Percentiles rank a stretch among this genome's conserved stretches.
These are phyloP conservation scores for Psophocarpus tetragonolobus DNA, from an alignment of 306 rosid species.

Conservation along the genomic window DNA sequence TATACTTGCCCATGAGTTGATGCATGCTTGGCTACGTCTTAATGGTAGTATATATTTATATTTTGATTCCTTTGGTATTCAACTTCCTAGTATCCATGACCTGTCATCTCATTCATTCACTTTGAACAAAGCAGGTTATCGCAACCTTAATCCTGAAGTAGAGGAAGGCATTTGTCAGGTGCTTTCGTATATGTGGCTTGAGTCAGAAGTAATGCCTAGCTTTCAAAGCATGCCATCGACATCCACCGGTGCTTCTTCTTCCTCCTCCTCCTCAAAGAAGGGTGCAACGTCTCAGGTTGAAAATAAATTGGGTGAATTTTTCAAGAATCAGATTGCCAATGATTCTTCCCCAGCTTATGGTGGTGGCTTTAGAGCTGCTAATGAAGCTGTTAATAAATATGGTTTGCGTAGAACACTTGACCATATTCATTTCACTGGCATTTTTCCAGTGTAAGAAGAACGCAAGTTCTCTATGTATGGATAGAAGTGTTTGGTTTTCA, in stretches of 20 bases:
- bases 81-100: background rate
- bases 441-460: slow-evolving; percentile 61
- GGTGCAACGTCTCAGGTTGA: slow-evolving; percentile 76
- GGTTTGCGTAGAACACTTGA: slow-evolving; percentile 82
- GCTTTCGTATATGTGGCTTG: slow-evolving; percentile 97
- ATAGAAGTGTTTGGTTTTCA: background rate
- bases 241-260: slow-evolving; percentile 49
- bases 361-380: slow-evolving; percentile 90
- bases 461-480: background rate
- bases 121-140: slow-evolving; percentile 60
- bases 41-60: slow-evolving; percentile 55
- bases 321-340: slow-evolving; percentile 79
- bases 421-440: slow-evolving; percentile 77
- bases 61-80: background rate
- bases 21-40: slow-evolving; percentile 98
- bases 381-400: slow-evolving; percentile 76
- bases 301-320: slow-evolving; percentile 83
- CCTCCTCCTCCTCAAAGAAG: slow-evolving; percentile 70
- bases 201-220: slow-evolving; percentile 84
- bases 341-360: slow-evolving; percentile 95
- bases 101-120: background rate
- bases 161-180: slow-evolving; percentile 99
- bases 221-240: slow-evolving; percentile 64
- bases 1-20: slow-evolving; percentile 95
- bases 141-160: slow-evolving; percentile 82